Base-by-base conservation (phyloP, 2,329 filamentous ascomycete genomes). In the Endoconidiophora laricicola region DNA sequence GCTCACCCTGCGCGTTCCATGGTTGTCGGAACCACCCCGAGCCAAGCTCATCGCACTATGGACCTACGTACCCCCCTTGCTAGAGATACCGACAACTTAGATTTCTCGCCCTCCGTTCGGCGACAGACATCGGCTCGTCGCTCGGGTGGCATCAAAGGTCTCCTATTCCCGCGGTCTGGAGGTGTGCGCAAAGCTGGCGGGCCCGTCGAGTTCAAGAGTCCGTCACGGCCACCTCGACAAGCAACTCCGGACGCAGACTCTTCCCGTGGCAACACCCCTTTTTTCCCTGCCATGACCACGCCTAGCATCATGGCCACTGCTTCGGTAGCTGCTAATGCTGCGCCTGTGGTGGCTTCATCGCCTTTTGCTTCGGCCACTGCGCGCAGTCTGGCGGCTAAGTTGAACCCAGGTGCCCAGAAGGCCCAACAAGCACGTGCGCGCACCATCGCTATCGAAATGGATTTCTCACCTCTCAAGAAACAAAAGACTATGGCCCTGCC, bases 321-420 rank as follows among this genome's bases (percentile, higher is more conserved):
- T 18, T 18, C 40, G 14, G 18, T 10, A 33, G 40, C 29, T 33
- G 29, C 29, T 29, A 38, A 16, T 9, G 18, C 38, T 20, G 46
- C 45, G 16, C 44, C 38, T 5, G 46, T 46, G 6, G 38, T 44
- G 33, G 33, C 46, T 5, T 52, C 49, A 22, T 50, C 46, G 12
- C 50, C 50, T 22, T 52, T 52, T 49, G 50, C 50, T 6, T 52
- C 50, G 26, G 50, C 50, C 6, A 38, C 40, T 20, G 52, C 48
- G 18, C 44, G 52, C 16, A 50, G 37, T 39, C 23, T 53, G 39
- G 48, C 52, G 18, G 41, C 24, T n/a, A 50, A 50, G 40, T 39
- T 53, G 7, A 45, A 43, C 18, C 29, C 29, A 33, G 29, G 29
- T 3, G n/a, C 22, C 9, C n/a, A 23, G 14, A 22, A 44, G 42